Conservation (phyloP, 306 rosid species). For the Trifolium fragiferum region DNA sequence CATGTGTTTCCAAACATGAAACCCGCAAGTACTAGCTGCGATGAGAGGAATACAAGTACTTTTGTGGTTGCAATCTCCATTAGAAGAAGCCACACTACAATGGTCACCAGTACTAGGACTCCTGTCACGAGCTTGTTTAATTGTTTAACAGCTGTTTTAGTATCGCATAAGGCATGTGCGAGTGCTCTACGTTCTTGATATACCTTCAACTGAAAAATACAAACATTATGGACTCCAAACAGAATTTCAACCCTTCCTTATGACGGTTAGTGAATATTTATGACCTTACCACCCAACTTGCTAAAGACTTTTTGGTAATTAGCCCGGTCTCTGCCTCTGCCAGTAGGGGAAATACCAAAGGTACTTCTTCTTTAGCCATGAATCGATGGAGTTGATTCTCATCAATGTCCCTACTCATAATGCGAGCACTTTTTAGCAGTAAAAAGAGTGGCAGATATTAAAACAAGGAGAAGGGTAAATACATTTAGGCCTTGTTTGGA, state of each 20-base stretch:
- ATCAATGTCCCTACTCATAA: slow-evolving; percentile 67
- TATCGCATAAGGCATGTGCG: slow-evolving; percentile 83
- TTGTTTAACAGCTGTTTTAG: slow-evolving; percentile 91
- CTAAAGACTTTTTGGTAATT: slow-evolving; percentile 69
- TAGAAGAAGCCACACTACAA: slow-evolving; percentile 80
- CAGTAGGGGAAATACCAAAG: slow-evolving; percentile 65
- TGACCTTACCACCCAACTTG: slow-evolving; percentile 81
- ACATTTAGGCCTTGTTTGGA: not conserved
- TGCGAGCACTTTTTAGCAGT: slow-evolving; percentile 18
- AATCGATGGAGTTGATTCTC: slow-evolving; percentile 74
- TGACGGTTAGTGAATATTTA: not conserved
- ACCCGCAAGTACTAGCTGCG: slow-evolving; percentile 74
- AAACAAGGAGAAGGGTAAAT: not conserved
- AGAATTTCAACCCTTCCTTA: slow-evolving; percentile 6
- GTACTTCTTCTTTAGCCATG: slow-evolving; percentile 87
- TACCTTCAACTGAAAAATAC: slow-evolving; percentile 71
- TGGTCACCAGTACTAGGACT: slow-evolving; percentile 54
- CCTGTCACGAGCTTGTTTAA: slow-evolving; percentile 72
- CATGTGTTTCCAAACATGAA: slow-evolving; percentile 95
- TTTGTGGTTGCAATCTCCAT: slow-evolving; percentile 89
- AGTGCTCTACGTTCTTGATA: slow-evolving; percentile 82
- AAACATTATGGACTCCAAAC: slow-evolving; percentile 30
- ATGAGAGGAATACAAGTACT: slow-evolving; percentile 76
- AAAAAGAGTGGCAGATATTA: slow-evolving; percentile 28
- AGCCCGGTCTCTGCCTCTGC: slow-evolving; percentile 56